Percentiles rank a stretch among this genome's conserved stretches.
These are phyloP conservation scores for Nymphaea colorata DNA, from an alignment of 164 flowering plant genomes.

Conservation along the genomic window DNA sequence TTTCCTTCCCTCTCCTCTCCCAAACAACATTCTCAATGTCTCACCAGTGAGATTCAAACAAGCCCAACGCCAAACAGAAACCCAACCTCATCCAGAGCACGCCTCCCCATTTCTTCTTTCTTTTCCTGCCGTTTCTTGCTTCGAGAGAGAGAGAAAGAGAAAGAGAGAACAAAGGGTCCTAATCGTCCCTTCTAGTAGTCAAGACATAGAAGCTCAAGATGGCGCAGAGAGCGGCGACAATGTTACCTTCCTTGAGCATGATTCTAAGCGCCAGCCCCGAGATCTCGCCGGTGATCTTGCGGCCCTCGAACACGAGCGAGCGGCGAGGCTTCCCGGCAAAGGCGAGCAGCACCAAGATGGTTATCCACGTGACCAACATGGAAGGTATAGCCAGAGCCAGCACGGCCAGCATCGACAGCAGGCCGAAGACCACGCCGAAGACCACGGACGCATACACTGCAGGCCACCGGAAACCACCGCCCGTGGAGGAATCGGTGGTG, in stretches of 20 bases:
- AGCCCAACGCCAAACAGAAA: too few relatives aligned
- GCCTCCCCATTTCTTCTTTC: not conserved
- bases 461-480: slow-evolving; percentile 13
- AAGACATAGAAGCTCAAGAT: slow-evolving; percentile 25
- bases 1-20: not conserved
- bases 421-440: slow-evolving; percentile 14
- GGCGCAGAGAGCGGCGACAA: slow-evolving; percentile 32
- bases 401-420: slow-evolving; percentile 18
- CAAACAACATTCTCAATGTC: too few relatives aligned
- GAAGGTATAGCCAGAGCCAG: slow-evolving; percentile 43
- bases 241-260: slow-evolving; percentile 26
- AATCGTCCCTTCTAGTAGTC: slow-evolving; percentile 2
- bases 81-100: not conserved
- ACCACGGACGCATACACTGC: slow-evolving; percentile 15
- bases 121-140: not conserved
- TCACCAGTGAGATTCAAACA: too few relatives aligned
- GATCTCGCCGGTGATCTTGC: slow-evolving; percentile 54
- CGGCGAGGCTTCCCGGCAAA: slow-evolving; percentile 55
- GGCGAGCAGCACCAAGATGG: slow-evolving; percentile 57
- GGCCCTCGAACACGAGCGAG: slow-evolving; percentile 41
- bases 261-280: slow-evolving; percentile 25
- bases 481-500: not conserved
- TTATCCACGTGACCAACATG: slow-evolving; percentile 62
- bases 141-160: not conserved
- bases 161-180: not conserved